These are phyloP conservation scores for Colletotrichum magnum DNA, from an alignment of 2,329 filamentous ascomycete species.

Conservation along the genomic window DNA sequence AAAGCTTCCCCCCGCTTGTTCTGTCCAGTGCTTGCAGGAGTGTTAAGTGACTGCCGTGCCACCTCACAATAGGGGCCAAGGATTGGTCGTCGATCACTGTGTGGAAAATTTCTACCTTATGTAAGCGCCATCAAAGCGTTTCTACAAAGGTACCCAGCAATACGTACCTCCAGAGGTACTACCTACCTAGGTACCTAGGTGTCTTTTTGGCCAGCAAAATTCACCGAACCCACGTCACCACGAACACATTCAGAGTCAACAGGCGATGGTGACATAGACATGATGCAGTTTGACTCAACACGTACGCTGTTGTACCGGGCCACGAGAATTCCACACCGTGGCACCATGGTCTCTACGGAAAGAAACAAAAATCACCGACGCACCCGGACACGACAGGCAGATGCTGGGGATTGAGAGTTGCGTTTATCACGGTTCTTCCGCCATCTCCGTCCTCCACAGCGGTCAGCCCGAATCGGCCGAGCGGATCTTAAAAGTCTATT, in stretches of 20 bases:
- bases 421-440: not conserved
- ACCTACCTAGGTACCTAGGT: not conserved
- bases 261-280: slow-evolving; percentile 18
- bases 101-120: too few relatives aligned
- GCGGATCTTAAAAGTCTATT: not conserved
- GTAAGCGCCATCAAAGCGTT: too few relatives aligned
- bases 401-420: not conserved
- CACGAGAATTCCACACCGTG: not conserved
- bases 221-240: slow-evolving; percentile 26
- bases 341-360: not conserved
- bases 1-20: slow-evolving; percentile 32
- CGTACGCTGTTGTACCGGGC: not conserved
- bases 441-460: not conserved
- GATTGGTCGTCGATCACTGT: not conserved
- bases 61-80: not conserved
- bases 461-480: not conserved
- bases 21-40: not conserved
- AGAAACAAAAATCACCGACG: not conserved
- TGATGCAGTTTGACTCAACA: slow-evolving; percentile 21
- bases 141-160: too few relatives aligned
- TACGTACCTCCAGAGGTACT: too few relatives aligned
- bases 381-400: not conserved
- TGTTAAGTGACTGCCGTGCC: not conserved
- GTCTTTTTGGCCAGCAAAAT: not conserved
- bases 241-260: slow-evolving; percentile 16